phyloP scores from a whole-genome alignment of 129 eudicot species.

The Flaveria bidentis region DNA sequence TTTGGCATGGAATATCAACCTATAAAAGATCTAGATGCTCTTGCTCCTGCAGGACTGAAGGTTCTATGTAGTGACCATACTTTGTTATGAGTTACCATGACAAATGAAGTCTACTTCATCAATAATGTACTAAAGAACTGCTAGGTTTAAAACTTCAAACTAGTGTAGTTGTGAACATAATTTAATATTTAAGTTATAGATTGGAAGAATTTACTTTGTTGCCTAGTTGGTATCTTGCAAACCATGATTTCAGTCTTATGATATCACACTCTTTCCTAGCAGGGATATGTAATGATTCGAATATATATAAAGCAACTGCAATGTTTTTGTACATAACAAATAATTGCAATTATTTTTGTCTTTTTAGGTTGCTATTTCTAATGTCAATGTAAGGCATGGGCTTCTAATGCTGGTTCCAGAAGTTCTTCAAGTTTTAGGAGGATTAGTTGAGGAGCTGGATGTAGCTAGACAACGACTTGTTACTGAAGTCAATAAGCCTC shows the following conservation, averaged over 20 bases:
- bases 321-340: background rate
- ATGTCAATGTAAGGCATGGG: slow-evolving; percentile 78
- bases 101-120: background rate
- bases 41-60: slow-evolving; percentile 87
- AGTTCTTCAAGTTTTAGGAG: slow-evolving; percentile 82
- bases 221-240: slow-evolving; percentile 8
- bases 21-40: slow-evolving; percentile 73
- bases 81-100: background rate
- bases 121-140: background rate
- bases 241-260: background rate
- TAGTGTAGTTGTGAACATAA: slow-evolving; percentile 7
- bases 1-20: slow-evolving; percentile 96
- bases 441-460: slow-evolving; percentile 76
- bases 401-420: slow-evolving; percentile 90
- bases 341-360: background rate
- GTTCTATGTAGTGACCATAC: slow-evolving; percentile 32
- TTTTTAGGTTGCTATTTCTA: slow-evolving; percentile 66
- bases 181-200: background rate
- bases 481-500: slow-evolving; percentile 87
- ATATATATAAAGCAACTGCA: slow-evolving; percentile 1
- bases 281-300: background rate
- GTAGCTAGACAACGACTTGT: slow-evolving; percentile 84
- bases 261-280: background rate
- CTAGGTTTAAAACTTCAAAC: background rate
- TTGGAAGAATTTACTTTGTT: background rate